These are phyloP conservation scores for Plasmodium coatneyi DNA, from an alignment of 169 alveolate genomes.

Conservation along the genomic window DNA sequence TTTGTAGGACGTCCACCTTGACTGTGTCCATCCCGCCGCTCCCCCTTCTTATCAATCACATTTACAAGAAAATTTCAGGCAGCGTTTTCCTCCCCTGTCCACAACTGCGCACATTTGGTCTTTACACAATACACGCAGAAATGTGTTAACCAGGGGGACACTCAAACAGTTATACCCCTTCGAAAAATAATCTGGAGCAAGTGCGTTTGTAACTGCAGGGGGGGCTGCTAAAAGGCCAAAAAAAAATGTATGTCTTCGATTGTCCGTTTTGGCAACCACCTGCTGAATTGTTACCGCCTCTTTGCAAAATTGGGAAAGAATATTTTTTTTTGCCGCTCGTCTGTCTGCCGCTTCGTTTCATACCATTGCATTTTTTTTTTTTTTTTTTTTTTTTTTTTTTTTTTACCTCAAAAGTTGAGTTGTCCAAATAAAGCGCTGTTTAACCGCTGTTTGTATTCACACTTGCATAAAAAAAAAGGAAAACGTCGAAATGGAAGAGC, in stretches of 20 bases:
- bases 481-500: background rate
- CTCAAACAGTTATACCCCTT: background rate
- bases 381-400: background rate
- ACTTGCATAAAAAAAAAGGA: background rate
- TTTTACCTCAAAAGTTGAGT: background rate
- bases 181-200: background rate
- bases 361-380: background rate
- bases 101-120: background rate
- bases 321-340: background rate
- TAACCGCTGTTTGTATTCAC: background rate
- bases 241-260: background rate
- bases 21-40: background rate
- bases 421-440: background rate
- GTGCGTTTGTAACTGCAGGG: background rate
- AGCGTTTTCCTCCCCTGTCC: background rate
- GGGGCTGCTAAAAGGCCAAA: background rate
- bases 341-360: background rate
- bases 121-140: background rate
- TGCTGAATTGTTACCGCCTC: background rate
- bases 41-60: background rate
- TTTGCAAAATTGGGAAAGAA: background rate
- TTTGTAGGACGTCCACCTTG: background rate
- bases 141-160: background rate
- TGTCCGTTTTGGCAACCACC: background rate
- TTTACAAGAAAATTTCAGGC: background rate